Evolutionary conservation across 2,329 filamentous ascomycete genomes (phyloP).

Genomic region (Calycina herbarum): DNA sequence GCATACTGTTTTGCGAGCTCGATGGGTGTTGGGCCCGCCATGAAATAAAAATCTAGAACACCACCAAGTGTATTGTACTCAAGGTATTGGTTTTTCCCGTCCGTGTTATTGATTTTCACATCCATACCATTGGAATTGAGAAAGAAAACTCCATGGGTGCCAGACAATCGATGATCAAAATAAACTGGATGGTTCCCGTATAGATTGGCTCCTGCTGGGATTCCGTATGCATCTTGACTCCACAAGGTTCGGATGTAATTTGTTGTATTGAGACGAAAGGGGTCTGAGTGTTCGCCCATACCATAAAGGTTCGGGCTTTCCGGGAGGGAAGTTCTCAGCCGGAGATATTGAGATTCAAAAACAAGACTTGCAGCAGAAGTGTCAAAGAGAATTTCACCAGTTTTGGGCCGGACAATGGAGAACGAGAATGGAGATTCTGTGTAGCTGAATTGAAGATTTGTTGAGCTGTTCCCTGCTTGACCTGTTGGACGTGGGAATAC

Average conservation of each 20-base stretch:
- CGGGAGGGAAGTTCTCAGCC: constrained; percentile 60
- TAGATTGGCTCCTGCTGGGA: constrained; percentile 57
- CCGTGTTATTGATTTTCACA: constrained; percentile 67
- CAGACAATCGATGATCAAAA: constrained; percentile 57
- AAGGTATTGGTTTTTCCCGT: constrained; percentile 58
- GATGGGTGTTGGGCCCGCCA: constrained; percentile 58
- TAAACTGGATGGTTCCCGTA: constrained; percentile 66
- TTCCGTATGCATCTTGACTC: constrained; percentile 58
- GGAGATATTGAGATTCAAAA: constrained; percentile 65
- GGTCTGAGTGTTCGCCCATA: constrained; percentile 63
- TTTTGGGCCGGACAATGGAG: constrained; percentile 50
- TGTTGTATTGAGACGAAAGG: constrained; percentile 56
- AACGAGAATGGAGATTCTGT: constrained; percentile 61
- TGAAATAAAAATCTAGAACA: constrained; percentile 70
- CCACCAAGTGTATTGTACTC: constrained; percentile 81
- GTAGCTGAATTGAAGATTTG: constrained; percentile 51
- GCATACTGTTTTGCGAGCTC: constrained; percentile 61
- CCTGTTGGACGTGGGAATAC: constrained; percentile 54
- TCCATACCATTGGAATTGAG: constrained; percentile 78
- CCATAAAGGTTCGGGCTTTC: constrained; percentile 62
- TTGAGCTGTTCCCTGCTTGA: constrained; percentile 33
- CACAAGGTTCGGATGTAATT: constrained; percentile 63
- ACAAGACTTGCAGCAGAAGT: constrained; percentile 57
- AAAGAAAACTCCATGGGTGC: constrained; percentile 67
- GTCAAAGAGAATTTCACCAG: constrained; percentile 58